These are phyloP conservation scores for Sarocladiaceae sp. DNA, from an alignment of 2,329 filamentous ascomycete species.

Conservation along the genomic window DNA sequence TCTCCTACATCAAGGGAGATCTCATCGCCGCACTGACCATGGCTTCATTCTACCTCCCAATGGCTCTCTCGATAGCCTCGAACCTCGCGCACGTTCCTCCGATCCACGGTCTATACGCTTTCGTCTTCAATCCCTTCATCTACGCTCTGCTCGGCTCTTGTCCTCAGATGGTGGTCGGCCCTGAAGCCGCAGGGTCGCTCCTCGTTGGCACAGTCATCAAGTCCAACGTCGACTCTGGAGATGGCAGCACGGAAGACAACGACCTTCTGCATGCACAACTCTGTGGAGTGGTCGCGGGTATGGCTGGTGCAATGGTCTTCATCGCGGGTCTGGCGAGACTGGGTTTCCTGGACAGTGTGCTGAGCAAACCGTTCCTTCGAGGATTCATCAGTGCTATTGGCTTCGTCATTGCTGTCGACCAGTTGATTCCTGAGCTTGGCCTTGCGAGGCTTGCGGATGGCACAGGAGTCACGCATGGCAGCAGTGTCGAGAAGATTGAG, in stretches of 20 bases:
- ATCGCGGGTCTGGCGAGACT: slow-evolving; percentile 78
- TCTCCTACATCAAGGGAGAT: slow-evolving; percentile 79
- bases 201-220: slow-evolving; percentile 85
- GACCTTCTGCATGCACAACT: slow-evolving; percentile 70
- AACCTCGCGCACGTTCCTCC: slow-evolving; percentile 91
- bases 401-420: slow-evolving; percentile 92
- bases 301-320: slow-evolving; percentile 86
- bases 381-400: slow-evolving; percentile 98
- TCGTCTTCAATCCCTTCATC: slow-evolving; percentile 86
- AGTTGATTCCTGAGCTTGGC: slow-evolving; percentile 86
- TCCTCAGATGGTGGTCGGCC: slow-evolving; percentile 89
- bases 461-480: slow-evolving; percentile 70
- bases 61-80: slow-evolving; percentile 88
- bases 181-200: slow-evolving; percentile 89
- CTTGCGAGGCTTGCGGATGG: slow-evolving; percentile 63
- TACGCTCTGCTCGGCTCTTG: slow-evolving; percentile 91
- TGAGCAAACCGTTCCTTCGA: slow-evolving; percentile 86
- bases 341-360: slow-evolving; percentile 89
- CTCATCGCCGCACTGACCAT: slow-evolving; percentile 87
- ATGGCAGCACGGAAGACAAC: slow-evolving; percentile 60
- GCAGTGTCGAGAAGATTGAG: slow-evolving; percentile 76
- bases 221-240: slow-evolving; percentile 66
- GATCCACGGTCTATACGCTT: slow-evolving; percentile 90
- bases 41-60: slow-evolving; percentile 97
- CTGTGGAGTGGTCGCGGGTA: slow-evolving; percentile 81